These are phyloP conservation scores for Hysterangium stoloniferum DNA, from an alignment of 768 basidiomycete species.

Conservation along the genomic window DNA sequence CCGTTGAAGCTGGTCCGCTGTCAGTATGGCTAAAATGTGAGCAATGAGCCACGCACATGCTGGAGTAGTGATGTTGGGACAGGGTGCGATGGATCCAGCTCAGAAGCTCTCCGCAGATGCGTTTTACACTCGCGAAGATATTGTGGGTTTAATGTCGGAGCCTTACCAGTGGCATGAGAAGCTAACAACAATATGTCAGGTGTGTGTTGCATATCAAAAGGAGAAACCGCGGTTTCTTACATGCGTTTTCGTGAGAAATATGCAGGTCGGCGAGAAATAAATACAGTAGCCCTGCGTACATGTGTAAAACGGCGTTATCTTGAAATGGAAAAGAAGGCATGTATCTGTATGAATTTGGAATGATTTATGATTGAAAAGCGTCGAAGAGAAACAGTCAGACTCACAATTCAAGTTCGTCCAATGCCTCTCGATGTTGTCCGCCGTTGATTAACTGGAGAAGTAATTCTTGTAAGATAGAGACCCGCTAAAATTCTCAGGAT, in stretches of 20 bases:
- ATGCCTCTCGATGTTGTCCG: constrained; percentile 55
- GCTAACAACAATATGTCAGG: background rate
- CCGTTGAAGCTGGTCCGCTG: background rate
- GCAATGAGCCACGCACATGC: constrained; percentile 34
- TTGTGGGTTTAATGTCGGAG: background rate
- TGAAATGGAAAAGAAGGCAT: constrained; percentile 84
- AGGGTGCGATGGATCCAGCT: constrained; percentile 48
- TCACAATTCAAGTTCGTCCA: constrained; percentile 83
- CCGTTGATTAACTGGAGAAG: constrained; percentile 56
- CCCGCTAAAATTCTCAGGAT: constrained; percentile 41
- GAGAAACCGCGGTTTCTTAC: background rate
- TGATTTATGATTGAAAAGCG: constrained; percentile 7
- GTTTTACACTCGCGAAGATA: background rate
- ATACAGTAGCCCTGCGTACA: constrained; percentile 73
- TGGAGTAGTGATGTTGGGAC: constrained; percentile 46
- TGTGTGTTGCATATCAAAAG: too few relatives aligned
- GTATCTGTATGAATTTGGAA: constrained; percentile 54
- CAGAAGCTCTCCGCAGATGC: constrained; percentile 2
- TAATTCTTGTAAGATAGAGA: constrained; percentile 68
- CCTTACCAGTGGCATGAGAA: background rate
- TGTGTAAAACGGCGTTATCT: constrained; percentile 70
- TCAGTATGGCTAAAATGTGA: background rate
- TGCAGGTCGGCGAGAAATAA: constrained; percentile 33
- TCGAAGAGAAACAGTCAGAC: constrained; percentile 19
- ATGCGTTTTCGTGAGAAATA: background rate